Percentiles rank a stretch among this genome's conserved stretches.
phyloP scores from a whole-genome alignment of 495 filamentous ascomycete genomes.

The Lichenothelia convexa region DNA sequence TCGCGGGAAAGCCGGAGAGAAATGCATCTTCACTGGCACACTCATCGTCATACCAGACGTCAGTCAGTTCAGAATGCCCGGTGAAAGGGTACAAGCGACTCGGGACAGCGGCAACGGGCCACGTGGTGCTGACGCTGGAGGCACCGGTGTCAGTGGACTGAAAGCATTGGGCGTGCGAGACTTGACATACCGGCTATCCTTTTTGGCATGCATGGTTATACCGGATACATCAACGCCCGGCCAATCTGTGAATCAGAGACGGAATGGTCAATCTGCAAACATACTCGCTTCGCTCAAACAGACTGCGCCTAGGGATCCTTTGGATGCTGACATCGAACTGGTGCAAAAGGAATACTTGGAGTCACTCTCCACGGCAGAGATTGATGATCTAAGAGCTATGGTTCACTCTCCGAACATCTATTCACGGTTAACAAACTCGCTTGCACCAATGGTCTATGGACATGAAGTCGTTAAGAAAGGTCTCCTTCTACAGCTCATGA shows the following conservation, averaged over 20 bases:
- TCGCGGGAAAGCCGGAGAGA: slow-evolving; percentile 89
- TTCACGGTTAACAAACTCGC: slow-evolving; percentile 72
- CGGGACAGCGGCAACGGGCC: slow-evolving; percentile 58
- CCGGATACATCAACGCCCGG: slow-evolving; percentile 71
- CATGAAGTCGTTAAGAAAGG: slow-evolving; percentile 98
- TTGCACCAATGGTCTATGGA: slow-evolving; percentile 95
- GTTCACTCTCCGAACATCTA: slow-evolving; percentile 95
- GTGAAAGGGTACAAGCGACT: slow-evolving; percentile 66
- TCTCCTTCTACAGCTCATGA: slow-evolving; percentile 78
- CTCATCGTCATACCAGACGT: slow-evolving; percentile 95
- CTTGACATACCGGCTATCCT: slow-evolving; percentile 91
- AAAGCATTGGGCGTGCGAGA: slow-evolving; percentile 89
- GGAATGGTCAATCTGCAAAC: slow-evolving; percentile 55
- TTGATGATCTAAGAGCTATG: slow-evolving; percentile 79
- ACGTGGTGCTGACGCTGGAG: slow-evolving; percentile 61
- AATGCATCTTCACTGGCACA: slow-evolving; percentile 91
- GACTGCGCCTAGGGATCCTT: slow-evolving; percentile 39
- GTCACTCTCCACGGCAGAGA: slow-evolving; percentile 65
- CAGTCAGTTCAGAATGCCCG: slow-evolving; percentile 82
- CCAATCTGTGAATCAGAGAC: slow-evolving; percentile 37
- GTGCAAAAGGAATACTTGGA: slow-evolving; percentile 76
- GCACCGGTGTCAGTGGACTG: slow-evolving; percentile 68
- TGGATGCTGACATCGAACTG: slow-evolving; percentile 53
- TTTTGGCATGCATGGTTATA: slow-evolving; percentile 92
- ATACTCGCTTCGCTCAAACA: slow-evolving; percentile 70